Evolutionary conservation across 306 rosid species (phyloP).

Genomic region (Glycine tomentella): DNA sequence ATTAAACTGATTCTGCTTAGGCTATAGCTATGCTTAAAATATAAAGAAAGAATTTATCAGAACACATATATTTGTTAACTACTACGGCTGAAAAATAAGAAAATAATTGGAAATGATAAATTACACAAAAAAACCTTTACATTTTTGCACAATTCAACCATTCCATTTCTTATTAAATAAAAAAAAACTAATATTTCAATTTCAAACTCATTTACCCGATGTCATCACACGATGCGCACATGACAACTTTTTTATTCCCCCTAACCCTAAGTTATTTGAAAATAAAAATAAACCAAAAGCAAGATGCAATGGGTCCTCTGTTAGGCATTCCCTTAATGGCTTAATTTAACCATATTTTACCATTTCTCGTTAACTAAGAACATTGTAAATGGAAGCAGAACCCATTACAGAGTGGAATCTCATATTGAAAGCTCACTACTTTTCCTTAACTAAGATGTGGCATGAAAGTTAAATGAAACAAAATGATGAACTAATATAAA

Average conservation of each 20-base stretch:
- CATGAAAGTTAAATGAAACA: too few species aligned
- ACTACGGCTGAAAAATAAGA: background rate
- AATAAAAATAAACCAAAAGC: background rate
- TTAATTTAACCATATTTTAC: too few species aligned
- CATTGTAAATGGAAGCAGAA: too few species aligned
- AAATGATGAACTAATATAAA: too few species aligned
- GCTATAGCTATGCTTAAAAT: too few species aligned
- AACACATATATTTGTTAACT: background rate
- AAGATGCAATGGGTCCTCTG: background rate
- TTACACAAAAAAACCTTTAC: background rate
- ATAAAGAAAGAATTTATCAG: background rate
- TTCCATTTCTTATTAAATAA: too few species aligned
- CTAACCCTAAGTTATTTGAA: background rate
- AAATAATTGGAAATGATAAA: background rate
- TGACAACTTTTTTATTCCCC: conserved; percentile 18
- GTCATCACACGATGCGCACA: background rate
- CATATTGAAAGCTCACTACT: background rate
- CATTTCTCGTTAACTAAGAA: too few species aligned
- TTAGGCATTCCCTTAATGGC: too few species aligned
- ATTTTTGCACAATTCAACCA: background rate
- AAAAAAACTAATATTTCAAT: background rate
- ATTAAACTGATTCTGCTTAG: too few species aligned
- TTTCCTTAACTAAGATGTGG: too few species aligned
- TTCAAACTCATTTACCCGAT: background rate
- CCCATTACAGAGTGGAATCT: background rate